Evolutionary conservation across 2,329 filamentous ascomycete genomes (phyloP), one percentile per base, ranked within the genome.

Genomic region (Mariannaea elegans): DNA sequence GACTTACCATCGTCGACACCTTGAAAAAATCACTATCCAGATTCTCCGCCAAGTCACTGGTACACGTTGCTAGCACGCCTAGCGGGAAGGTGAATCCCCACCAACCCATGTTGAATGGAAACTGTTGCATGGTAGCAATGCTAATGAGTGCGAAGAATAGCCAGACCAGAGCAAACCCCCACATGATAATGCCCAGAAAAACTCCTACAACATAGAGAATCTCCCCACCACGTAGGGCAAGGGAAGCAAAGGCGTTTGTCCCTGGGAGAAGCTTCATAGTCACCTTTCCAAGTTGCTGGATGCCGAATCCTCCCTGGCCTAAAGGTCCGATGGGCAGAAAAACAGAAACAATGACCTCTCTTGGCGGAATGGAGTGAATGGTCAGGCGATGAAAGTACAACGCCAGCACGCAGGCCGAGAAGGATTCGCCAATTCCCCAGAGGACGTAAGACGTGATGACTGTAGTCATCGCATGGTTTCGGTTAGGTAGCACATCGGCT

Each of bases 371-470:
- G 36, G 87, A 86, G 73, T 91, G 84, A 3, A 91, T 73, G 4
- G 85, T 87, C 9, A 92, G 79, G 10, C 89, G 86, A 59, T 89
- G 86, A 69, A 90, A 90, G 74, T 92, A 92, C 34, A 92, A 82
- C 10, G 85, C 86, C 23, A 91, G 76, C 18, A 90, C 82, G 39
- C 83, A 81, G 73, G 88, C 82, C 2, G 88, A 84, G 49, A 92
- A 79, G 31, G 73, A 73, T 65, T 77, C 81, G 4, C 87, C 86
- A 57, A 87, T 85, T 0, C 89, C 89, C 87, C 87, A 91, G 64
- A 92, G 83, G 14, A 91, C 77, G 70, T 91, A 92, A 3, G 82
- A 87, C 14, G 80, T 79, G n/a, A 90, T 76, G 19, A 92, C 68
- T 0, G 89, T 92, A 34, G 82, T 83, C 18, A 90, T 72, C 4